A percentile compares a stretch with the other conserved stretches of the same genome.
These are phyloP conservation scores for Solanum etuberosum DNA, from an alignment of 257 asterid genomes.

Conservation along the genomic window DNA sequence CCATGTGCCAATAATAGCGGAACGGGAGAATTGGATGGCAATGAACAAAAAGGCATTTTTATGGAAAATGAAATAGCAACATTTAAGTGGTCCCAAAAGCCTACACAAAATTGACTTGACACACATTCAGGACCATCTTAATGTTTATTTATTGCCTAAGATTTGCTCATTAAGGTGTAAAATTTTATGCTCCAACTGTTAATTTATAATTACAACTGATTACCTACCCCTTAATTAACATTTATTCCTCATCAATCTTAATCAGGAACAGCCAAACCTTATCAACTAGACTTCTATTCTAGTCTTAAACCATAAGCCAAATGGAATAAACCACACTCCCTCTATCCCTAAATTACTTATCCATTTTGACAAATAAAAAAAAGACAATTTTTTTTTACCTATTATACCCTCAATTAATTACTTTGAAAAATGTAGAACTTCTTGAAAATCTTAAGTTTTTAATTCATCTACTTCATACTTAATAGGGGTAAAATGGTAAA, in stretches of 20 bases:
- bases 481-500: no score
- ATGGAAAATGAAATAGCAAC: not conserved
- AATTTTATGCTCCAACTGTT: not conserved
- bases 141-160: not conserved
- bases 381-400: no score
- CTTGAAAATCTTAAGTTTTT: no score
- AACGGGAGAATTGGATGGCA: not conserved
- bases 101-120: not conserved
- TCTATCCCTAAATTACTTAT: no score
- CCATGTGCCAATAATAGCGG: not conserved
- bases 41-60: not conserved
- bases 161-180: not conserved
- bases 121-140: not conserved
- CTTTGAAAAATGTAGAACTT: no score
- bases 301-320: not conserved
- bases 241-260: not conserved
- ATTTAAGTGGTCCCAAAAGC: not conserved
- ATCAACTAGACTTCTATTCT: not conserved
- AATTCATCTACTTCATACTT: no score
- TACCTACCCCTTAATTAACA: not conserved
- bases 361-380: no score
- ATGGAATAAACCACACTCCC: not conserved
- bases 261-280: not conserved
- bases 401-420: no score
- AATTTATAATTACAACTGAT: not conserved